Evolutionary conservation across 441 rosid genomes (phyloP).

Genomic region (Arabidopsis lyrata): DNA sequence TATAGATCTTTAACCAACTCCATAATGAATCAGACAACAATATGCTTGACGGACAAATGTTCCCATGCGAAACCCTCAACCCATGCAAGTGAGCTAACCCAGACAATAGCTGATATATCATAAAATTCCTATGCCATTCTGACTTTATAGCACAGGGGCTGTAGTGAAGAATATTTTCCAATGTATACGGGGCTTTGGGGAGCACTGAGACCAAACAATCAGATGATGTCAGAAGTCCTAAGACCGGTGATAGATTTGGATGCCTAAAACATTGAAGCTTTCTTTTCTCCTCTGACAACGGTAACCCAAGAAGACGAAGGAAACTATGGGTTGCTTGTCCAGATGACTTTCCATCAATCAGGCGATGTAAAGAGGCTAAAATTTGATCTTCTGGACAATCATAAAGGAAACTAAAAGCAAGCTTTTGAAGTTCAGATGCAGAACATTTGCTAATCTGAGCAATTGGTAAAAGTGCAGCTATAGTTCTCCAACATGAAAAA

Average conservation of each 20-base stretch:
- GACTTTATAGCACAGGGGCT: constrained; percentile 73
- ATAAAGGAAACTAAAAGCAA: constrained; percentile 60
- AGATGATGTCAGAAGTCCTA: constrained; percentile 68
- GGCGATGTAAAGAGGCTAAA: constrained; percentile 62
- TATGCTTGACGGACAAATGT: constrained; percentile 74
- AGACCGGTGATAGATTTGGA: constrained; percentile 79
- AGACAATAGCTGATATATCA: constrained; percentile 83
- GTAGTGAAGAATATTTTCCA: constrained; percentile 81
- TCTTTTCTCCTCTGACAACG: constrained; percentile 57
- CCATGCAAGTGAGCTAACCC: constrained; percentile 76
- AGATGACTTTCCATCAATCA: constrained; percentile 76
- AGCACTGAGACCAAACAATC: constrained; percentile 61
- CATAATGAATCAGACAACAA: constrained; percentile 75
- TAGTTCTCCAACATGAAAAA: constrained; percentile 50
- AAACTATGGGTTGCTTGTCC: constrained; percentile 67
- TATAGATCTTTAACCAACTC: constrained; percentile 70
- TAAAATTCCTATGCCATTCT: constrained; percentile 76
- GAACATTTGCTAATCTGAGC: constrained; percentile 62
- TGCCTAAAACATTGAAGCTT: constrained; percentile 76
- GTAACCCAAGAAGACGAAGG: constrained; percentile 71
- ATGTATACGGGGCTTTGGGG: constrained; percentile 75
- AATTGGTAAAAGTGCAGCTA: constrained; percentile 69
- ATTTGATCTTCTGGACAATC: constrained; percentile 72
- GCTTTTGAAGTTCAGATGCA: constrained; percentile 53
- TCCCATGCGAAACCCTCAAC: constrained; percentile 72